Evolutionary conservation across 2,329 filamentous ascomycete genomes (phyloP).

Genomic region (Byssochlamys sp.): DNA sequence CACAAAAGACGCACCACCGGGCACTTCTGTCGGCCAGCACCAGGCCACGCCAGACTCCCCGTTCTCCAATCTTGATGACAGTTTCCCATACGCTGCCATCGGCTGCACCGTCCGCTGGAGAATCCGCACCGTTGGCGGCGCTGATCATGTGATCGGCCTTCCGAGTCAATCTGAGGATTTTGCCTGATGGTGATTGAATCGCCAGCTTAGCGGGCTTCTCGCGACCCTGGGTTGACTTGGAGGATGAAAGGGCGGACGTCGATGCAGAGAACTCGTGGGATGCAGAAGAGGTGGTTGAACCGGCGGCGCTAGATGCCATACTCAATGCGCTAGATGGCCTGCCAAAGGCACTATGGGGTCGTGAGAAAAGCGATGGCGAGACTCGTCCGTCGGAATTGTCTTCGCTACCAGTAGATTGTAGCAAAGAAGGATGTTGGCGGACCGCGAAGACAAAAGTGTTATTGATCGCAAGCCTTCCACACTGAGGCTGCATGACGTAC

Average conservation of each 20-base stretch:
- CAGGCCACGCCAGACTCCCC: constrained; percentile 53
- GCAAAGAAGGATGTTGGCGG: constrained; percentile 73
- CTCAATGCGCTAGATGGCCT: constrained; percentile 52
- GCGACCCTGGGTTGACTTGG: constrained; percentile 21
- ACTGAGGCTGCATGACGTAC: constrained; percentile 94
- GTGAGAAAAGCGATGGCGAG: constrained; percentile 40
- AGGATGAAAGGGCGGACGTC: constrained; percentile 46
- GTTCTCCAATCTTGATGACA: constrained; percentile 57
- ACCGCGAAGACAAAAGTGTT: constrained; percentile 97
- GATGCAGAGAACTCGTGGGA: constrained; percentile 34
- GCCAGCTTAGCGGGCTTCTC: constrained; percentile 89
- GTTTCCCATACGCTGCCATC: constrained; percentile 57
- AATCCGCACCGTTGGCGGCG: constrained; percentile 20
- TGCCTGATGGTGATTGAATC: constrained; percentile 86
- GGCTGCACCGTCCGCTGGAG: constrained; percentile 26
- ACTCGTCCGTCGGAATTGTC: constrained; percentile 33
- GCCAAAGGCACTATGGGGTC: constrained; percentile 9
- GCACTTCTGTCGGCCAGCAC: constrained; percentile 57
- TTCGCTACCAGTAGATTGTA: constrained; percentile 31
- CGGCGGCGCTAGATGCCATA: constrained; percentile 48
- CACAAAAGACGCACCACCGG: constrained; percentile 60
- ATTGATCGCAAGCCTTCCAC: constrained; percentile 74
- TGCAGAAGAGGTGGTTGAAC: constrained; percentile 41
- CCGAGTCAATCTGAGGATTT: constrained; percentile 64
- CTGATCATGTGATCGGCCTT: constrained; percentile 39